Percentiles rank a stretch among this genome's conserved stretches.
These are phyloP conservation scores for Geotrichum klebahnii DNA, from an alignment of 1,139 yeast genomes.

Conservation along the genomic window DNA sequence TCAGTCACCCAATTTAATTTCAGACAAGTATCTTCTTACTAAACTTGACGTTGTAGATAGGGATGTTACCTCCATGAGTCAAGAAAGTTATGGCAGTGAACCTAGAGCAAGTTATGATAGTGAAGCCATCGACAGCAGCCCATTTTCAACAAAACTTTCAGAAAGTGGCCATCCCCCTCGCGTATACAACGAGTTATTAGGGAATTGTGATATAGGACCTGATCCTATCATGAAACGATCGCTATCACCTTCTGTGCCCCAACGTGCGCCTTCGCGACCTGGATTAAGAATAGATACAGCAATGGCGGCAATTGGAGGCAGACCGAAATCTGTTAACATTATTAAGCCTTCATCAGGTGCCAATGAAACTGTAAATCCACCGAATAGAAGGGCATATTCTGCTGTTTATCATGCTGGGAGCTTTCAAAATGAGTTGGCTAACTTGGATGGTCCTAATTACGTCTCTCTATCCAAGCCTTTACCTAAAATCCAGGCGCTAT, in stretches of 20 bases:
- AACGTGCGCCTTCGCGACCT: neutral
- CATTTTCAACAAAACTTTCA: too few species aligned
- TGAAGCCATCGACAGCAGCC: too few species aligned
- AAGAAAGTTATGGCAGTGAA: neutral
- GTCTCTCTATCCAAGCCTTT: too few species aligned
- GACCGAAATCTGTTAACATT: too few species aligned
- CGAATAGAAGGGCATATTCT: neutral
- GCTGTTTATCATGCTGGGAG: neutral
- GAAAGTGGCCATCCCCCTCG: too few species aligned
- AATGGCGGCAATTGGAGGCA: neutral
- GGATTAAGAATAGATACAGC: neutral
- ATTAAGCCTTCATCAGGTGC: neutral
- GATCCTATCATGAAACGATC: too few species aligned
- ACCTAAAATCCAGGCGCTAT: neutral
- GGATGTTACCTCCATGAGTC: neutral
- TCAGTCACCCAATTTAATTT: neutral
- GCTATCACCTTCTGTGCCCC: neutral
- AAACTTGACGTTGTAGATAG: constrained; percentile 9
- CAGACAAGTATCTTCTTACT: constrained; percentile 14
- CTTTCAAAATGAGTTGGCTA: neutral
- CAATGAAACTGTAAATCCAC: neutral
- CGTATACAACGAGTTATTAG: too few species aligned
- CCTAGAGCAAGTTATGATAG: too few species aligned
- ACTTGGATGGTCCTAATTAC: neutral
- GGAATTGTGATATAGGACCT: too few species aligned